A percentile compares a stretch with the other conserved stretches of the same genome.
phyloP scores from a whole-genome alignment of 441 rosid genomes.

The Adansonia madagascariensis region DNA sequence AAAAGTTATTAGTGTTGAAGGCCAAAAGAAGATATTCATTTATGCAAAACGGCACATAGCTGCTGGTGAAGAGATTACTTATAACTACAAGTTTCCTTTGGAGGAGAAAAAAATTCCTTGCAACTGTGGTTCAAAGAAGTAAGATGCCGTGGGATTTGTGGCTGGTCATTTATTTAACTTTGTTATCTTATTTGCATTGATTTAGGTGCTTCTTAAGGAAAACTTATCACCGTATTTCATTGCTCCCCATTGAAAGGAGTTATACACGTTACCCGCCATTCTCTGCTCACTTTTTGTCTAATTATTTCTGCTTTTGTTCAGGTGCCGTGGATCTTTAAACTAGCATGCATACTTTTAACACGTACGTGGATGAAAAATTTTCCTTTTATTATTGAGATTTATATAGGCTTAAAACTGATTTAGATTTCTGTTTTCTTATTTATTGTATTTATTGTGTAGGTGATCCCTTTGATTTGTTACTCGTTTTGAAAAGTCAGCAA shows the following conservation, averaged over 20 bases:
- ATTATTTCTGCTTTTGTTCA: slow-evolving; percentile 38
- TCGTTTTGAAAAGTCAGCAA: slow-evolving; percentile 11
- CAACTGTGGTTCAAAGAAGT: slow-evolving; percentile 93
- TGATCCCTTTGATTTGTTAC: slow-evolving; percentile 18
- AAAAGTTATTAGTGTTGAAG: slow-evolving; percentile 91
- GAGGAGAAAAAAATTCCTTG: slow-evolving; percentile 97
- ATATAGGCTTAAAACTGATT: not conserved
- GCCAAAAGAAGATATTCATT: slow-evolving; percentile 91
- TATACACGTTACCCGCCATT: slow-evolving; percentile 11
- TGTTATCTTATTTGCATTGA: slow-evolving; percentile 12
- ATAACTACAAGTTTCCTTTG: slow-evolving; percentile 96
- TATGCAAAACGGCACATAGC: slow-evolving; percentile 89
- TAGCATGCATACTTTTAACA: slow-evolving; percentile 46
- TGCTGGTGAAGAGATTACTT: slow-evolving; percentile 93
- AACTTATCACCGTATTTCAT: not conserved
- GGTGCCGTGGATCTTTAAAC: slow-evolving; percentile 97
- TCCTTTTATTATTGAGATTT: slow-evolving; percentile 24
- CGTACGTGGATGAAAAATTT: slow-evolving; percentile 27
- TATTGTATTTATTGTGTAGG: slow-evolving; percentile 26
- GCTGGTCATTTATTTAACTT: slow-evolving; percentile 24
- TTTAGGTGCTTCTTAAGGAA: slow-evolving; percentile 15
- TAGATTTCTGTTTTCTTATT: slow-evolving; percentile 9
- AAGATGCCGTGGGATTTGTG: slow-evolving; percentile 40
- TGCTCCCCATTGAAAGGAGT: not conserved
- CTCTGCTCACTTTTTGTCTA: slow-evolving; percentile 19